Conservation (phyloP, 768 basidiomycete species). For the Boletus sp. region DNA sequence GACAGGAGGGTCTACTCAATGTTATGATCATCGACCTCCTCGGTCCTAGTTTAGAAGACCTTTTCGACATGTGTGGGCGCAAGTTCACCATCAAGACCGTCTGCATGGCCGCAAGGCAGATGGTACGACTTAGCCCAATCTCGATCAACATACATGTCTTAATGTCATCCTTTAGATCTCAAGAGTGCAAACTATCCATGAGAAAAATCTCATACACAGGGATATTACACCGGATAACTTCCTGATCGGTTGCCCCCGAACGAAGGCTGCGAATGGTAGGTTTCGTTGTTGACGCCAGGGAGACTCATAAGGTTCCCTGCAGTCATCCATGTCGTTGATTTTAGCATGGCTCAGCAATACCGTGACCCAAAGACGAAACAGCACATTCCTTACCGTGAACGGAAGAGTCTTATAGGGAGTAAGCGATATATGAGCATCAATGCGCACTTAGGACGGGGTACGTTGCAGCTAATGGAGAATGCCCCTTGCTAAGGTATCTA, state of each 20-base stretch:
- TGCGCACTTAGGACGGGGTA: constrained; percentile 95
- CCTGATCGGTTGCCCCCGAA: constrained; percentile 89
- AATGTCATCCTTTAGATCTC: constrained; percentile 57
- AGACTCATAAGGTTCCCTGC: background rate
- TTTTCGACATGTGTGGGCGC: constrained; percentile 98
- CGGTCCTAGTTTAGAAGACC: constrained; percentile 93
- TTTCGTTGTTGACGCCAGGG: background rate
- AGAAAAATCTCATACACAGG: constrained; percentile 98
- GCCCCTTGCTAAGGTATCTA: constrained; percentile 4
- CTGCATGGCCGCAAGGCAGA: constrained; percentile 98
- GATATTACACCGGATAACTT: constrained; percentile 99
- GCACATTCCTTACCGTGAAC: constrained; percentile 98
- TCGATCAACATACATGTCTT: constrained; percentile 3
- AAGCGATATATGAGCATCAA: constrained; percentile 99
- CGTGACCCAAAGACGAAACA: constrained; percentile 99
- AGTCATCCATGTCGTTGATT: constrained; percentile 95
- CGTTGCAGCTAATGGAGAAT: constrained; percentile 15
- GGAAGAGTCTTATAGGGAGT: constrained; percentile 95
- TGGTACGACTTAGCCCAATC: constrained; percentile 54
- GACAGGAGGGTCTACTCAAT: constrained; percentile 97
- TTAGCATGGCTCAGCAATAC: constrained; percentile 99
- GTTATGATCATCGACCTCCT: constrained; percentile 98
- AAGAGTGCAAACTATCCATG: constrained; percentile 96
- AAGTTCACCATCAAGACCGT: constrained; percentile 99
- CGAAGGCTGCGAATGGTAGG: constrained; percentile 81